Base-by-base conservation (phyloP, 208 protist species). In the Histomonas meleagridis region DNA sequence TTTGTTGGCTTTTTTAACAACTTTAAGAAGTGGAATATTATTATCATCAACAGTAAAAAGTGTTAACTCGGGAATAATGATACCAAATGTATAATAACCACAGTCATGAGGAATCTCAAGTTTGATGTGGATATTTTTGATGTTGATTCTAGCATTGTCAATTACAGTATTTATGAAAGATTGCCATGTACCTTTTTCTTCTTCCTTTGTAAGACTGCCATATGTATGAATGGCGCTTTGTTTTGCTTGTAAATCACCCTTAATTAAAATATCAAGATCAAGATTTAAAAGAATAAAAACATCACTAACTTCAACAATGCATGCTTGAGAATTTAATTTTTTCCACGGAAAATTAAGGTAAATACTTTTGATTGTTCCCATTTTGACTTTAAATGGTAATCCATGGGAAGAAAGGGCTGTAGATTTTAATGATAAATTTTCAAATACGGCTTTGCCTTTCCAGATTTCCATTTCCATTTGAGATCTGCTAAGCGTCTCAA, bases 381-480 rank as follows among this genome's bases (percentile, higher is more conserved):
- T 86, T 1, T 38, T 51, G 18, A 86, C 35, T 57, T 32, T 86
- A 86, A 86, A 46, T 32, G 76, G 76, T 38, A 86, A 7, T 10
- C 38, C 9, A 38, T 86, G 43, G 38, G 23, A 51, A 32, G 76
- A 51, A 18, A 86, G 55, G 26, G 76, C 76, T 18, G 76, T 86
- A 2, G 40, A 23, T 32, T 46, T 32, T 16, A 86, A 28, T 38
- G 55, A 18, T 18, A 86, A 38, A 86, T 86, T 48, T 86, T 86
- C 40, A 86, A 86, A 49, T 40, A 23, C 32, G 3, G 76, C 76
- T 26, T 86, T 14, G 21, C 76, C 76, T 49, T 86, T 43, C 76
- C 76, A 86, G 14, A 86, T 32, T 86, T 86, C 55, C 76, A 86
- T 86, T 12, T 51, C 76, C 40, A 86, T 43, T 57, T 86, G 76